Base-by-base conservation (phyloP, 192 early-diverging fungal species). In the Mortierella alpina region DNA sequence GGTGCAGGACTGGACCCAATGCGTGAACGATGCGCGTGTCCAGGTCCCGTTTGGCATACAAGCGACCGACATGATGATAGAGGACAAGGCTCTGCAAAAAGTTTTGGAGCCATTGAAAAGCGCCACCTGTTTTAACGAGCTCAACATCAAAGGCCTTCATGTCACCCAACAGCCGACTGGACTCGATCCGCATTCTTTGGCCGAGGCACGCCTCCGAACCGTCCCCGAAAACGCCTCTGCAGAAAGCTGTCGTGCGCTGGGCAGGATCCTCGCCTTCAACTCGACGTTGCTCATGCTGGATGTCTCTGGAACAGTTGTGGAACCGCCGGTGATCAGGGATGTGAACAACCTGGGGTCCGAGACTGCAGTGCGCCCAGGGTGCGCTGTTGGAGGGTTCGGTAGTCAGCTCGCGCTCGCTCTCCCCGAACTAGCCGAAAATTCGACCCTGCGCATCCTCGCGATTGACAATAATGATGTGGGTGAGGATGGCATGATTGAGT, bases 91-190 rank as follows among this genome's bases (percentile, higher is more conserved):
- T n/a, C 55, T 78, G 23, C 75, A 66, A 23, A 62, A 40, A 13
- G 41, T 78, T 22, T 56, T 78, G 9, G 53, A 39, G 10, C 75
- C 75, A 42, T 31, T 78, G 14, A 56, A 64, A 14, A 39, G 40
- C 2, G 68, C 75, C 1, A 61, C 50, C 4, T 78, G 75, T 45
- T 70, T 78, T 45, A 78, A 78, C 50, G 75, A 78, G 20, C 49
- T 78, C 13, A 78, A 78, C 20, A 22, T 78, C 39, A 78, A 78
- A 22, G 68, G 67, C 14, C 56, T 78, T 9, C 70, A 68, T 18
- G 23, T 78, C 42, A 66, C 44, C 18, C 61, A 12, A 4, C 63
- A 49, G 20, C 55, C 39, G 11, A 22, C 14, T 7, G 72, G 55
- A n/a, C 64, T 67, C 5, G 59, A 55, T 39, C 42, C 61, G 1